Evolutionary conservation across 805 yeast genomes (phyloP).

Genomic region (Kockiozyma suomiensis): DNA sequence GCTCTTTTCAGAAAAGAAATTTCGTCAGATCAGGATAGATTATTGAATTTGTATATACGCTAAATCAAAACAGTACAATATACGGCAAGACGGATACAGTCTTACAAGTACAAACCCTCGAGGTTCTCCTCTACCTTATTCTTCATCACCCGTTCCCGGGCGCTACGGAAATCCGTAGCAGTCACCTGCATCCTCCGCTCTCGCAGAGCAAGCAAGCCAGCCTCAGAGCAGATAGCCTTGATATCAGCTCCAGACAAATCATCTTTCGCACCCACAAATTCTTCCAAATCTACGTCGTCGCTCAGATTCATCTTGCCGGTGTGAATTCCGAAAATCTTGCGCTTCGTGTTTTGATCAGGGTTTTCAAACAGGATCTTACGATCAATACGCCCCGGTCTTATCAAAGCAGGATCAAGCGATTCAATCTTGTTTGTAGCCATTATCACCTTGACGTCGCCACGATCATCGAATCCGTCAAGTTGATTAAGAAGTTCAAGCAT

Average conservation of each 20-base stretch:
- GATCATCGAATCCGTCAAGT: slow-evolving; percentile 94
- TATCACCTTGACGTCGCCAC: slow-evolving; percentile 95
- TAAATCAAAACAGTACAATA: too few species aligned
- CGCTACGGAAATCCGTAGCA: slow-evolving; percentile 88
- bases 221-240: slow-evolving; percentile 96
- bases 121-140: slow-evolving; percentile 94
- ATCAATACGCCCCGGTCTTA: slow-evolving; percentile 97
- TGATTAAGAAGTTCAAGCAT: slow-evolving; percentile 95
- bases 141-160: slow-evolving; percentile 93
- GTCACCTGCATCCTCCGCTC: slow-evolving; percentile 98
- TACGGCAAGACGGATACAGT: too few species aligned
- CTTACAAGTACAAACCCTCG: slow-evolving; percentile 83
- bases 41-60: too few species aligned
- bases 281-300: slow-evolving; percentile 85
- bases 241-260: slow-evolving; percentile 97
- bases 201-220: slow-evolving; percentile 91
- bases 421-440: slow-evolving; percentile 98
- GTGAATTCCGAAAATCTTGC: slow-evolving; percentile 89
- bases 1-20: too few species aligned
- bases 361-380: slow-evolving; percentile 94
- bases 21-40: too few species aligned
- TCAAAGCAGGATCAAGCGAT: slow-evolving; percentile 90
- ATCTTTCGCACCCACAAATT: slow-evolving; percentile 85
- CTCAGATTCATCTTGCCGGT: slow-evolving; percentile 91
- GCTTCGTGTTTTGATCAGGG: slow-evolving; percentile 90